These are phyloP conservation scores for Spathaspora boniae DNA, from an alignment of 805 yeast genomes.

Conservation along the genomic window DNA sequence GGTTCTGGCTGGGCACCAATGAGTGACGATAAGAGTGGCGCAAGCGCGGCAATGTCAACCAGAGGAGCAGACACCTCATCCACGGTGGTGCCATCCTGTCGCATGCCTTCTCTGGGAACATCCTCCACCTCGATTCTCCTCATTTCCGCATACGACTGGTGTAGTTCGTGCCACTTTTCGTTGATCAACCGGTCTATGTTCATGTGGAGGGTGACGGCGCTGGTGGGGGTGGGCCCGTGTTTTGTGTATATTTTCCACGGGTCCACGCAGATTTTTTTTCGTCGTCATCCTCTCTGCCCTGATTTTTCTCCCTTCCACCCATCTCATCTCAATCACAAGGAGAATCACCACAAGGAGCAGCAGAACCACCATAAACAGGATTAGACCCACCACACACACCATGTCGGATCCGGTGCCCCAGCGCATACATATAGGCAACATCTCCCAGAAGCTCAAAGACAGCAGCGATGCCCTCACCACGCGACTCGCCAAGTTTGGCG, in stretches of 20 bases:
- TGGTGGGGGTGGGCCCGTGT: background rate
- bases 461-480: conserved; percentile 43
- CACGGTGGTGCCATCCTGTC: no score
- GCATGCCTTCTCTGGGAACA: no score
- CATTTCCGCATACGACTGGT: background rate
- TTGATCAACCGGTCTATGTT: background rate
- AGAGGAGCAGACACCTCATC: no score
- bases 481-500: conserved; percentile 66
- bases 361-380: background rate
- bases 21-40: no score
- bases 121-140: background rate
- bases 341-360: background rate
- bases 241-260: background rate
- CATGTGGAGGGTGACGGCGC: no score
- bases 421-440: conserved; percentile 64
- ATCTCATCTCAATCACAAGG: background rate
- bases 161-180: conserved; percentile 1
- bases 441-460: conserved; percentile 51
- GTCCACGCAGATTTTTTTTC: background rate
- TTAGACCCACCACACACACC: background rate
- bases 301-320: conserved; percentile 1
- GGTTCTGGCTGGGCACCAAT: no score
- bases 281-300: background rate
- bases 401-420: background rate
- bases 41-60: no score